Base-by-base conservation (phyloP, 202 grass and related monocot species). In the Hordeum pubiflorum region DNA sequence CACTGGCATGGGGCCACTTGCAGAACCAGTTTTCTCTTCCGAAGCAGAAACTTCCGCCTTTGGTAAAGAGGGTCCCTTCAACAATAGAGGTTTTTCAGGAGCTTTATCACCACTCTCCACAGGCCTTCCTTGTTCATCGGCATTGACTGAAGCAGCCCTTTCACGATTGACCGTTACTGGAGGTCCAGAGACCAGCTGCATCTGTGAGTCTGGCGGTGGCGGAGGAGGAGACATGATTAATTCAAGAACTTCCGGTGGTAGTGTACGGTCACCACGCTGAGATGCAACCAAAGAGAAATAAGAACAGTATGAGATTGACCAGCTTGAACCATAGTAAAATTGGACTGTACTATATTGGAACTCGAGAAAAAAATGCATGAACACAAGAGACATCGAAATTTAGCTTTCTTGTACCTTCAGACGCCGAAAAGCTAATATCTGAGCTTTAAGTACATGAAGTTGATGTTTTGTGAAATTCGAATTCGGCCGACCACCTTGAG, bases 391-490 rank as follows among this genome's bases (percentile, higher is more conserved):
- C 6, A 29, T 31, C 31, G 22, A 79, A 38, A 67, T 68, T 68
- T 79, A 74, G 77, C 31, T 63, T 87, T 69, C 21, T 29, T 39
- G 38, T 93, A 99, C 92, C 92, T 95, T 96, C 48, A 96, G 66
- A 72, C 89, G 92, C 81, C 85, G 90, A 75, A 99, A 99, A 78
- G 96, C 96, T 91, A 96, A 90, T 84, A 99, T 96, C 77, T 99
- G 96, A 63, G 92, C 90, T 90, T 99, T 99, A 57, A 95, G 89
- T 36, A 90, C 87, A 83, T 93, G 83, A 93, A 99, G 92, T 64
- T 99, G 96, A 75, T 95, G 83, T 82, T 99, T 96, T 1, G 92
- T 93, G 61, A 99, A 99, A 78, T 87, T 85, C 38, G 66, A 68
- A 84, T 73, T 69, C 69, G 74, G 71, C 37, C 61, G 83, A 70